Percentiles rank a stretch among this genome's conserved stretches.
Conservation (phyloP, 2,329 filamentous ascomycete genomes). For the Sclerotinia glacialis region DNA sequence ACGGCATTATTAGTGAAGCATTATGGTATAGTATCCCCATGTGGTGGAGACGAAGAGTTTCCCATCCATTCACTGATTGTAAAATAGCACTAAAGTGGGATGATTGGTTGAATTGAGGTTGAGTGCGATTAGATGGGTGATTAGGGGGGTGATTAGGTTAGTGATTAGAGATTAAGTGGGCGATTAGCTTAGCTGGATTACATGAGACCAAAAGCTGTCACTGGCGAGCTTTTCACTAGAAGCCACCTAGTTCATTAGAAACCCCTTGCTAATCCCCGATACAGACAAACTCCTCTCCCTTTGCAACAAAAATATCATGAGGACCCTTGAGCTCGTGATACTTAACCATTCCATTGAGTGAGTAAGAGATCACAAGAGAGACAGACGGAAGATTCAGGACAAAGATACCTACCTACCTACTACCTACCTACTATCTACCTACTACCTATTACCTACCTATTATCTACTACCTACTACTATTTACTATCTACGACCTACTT, state of each 20-base stretch:
- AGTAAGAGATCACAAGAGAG: background rate
- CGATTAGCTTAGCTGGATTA: background rate
- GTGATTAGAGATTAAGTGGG: background rate
- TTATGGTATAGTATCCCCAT: background rate
- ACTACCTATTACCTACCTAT: no score
- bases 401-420: background rate
- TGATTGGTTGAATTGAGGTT: slow-evolving; percentile 5
- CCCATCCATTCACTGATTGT: background rate
- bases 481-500: background rate
- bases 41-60: slow-evolving; percentile 9
- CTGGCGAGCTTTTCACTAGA: background rate
- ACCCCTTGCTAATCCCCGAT: background rate
- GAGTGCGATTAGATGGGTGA: background rate
- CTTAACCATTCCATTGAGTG: background rate
- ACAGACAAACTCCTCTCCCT: background rate
- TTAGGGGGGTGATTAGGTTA: background rate
- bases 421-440: no score
- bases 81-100: background rate
- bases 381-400: background rate
- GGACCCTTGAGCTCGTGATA: background rate
- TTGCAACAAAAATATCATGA: background rate
- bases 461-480: background rate
- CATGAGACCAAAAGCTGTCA: background rate
- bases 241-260: background rate
- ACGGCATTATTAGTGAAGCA: slow-evolving; percentile 8